Conservation (phyloP, 805 yeast genomes). For the Tetrapisispora fleetii region DNA sequence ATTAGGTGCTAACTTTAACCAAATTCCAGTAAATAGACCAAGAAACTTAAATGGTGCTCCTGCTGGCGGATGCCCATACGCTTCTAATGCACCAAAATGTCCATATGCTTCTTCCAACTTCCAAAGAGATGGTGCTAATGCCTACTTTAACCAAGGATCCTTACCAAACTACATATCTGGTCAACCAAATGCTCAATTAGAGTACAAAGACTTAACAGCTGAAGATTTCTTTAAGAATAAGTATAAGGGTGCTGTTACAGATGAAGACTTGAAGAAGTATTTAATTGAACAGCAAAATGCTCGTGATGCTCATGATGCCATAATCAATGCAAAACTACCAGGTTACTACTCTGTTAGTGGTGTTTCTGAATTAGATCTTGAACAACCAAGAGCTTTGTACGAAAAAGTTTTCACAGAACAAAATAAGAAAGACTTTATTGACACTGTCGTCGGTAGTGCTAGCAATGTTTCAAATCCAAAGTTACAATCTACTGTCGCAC, state of each 20-base stretch:
- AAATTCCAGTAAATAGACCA: constrained; percentile 53
- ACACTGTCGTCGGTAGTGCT: constrained; percentile 34
- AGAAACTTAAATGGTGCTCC: constrained; percentile 2
- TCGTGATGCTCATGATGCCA: constrained; percentile 29
- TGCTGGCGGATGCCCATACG: not conserved
- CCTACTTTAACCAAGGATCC: constrained; percentile 38
- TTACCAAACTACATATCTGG: constrained; percentile 45
- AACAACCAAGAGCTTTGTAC: constrained; percentile 38
- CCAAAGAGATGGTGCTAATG: constrained; percentile 56
- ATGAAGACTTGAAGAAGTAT: constrained; percentile 18
- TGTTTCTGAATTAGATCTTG: constrained; percentile 36
- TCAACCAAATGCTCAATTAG: constrained; percentile 15
- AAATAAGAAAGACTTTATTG: constrained; percentile 28
- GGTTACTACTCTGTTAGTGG: constrained; percentile 33
- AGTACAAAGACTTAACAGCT: constrained; percentile 11
- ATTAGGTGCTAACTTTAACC: constrained; percentile 58
- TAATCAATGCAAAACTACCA: constrained; percentile 30
- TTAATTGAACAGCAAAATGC: constrained; percentile 25
- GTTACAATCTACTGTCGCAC: constrained; percentile 32
- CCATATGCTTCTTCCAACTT: constrained; percentile 34
- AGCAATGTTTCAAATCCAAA: constrained; percentile 22
- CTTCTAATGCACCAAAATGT: constrained; percentile 7
- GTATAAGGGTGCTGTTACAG: constrained; percentile 30
- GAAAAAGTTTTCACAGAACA: constrained; percentile 31
- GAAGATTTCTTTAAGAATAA: constrained; percentile 17